These are phyloP conservation scores for Ogataea paraovalis DNA, from an alignment of 805 yeast species.

Conservation along the genomic window DNA sequence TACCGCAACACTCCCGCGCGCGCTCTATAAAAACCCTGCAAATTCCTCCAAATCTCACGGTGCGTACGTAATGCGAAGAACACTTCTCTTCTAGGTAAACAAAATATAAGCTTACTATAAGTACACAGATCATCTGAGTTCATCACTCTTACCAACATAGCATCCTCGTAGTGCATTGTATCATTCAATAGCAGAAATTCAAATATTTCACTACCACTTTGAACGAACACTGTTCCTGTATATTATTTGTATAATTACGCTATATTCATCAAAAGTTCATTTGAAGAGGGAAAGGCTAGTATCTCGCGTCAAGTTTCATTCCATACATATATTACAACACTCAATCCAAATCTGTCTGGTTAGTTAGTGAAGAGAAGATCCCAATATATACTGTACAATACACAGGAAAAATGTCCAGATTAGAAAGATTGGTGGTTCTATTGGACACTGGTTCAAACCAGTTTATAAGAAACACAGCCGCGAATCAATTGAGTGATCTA, in stretches of 20 bases:
- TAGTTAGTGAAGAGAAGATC: no score
- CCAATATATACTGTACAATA: neutral
- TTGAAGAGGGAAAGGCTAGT: neutral
- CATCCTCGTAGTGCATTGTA: no score
- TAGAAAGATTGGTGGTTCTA: constrained; percentile 35
- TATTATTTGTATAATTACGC: no score
- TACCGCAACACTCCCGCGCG: neutral
- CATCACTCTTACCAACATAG: neutral
- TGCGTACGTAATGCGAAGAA: neutral
- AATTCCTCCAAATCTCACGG: neutral
- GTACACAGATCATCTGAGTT: neutral
- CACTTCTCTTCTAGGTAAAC: neutral
- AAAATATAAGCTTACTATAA: neutral
- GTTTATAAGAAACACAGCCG: constrained; percentile 91
- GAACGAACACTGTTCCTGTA: neutral
- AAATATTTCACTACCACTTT: neutral
- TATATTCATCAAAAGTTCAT: neutral
- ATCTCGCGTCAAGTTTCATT: no score
- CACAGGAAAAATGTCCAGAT: constrained; percentile 27
- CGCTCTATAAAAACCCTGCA: constrained; percentile 1
- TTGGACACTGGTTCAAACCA: constrained; percentile 95
- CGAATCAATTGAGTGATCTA: constrained; percentile 91
- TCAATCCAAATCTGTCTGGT: no score
- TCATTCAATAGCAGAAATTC: neutral
- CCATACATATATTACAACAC: no score